A percentile compares a stretch with the other conserved stretches of the same genome.
Conservation (phyloP, 305 asterid species). For the Coffea humblotiana region DNA sequence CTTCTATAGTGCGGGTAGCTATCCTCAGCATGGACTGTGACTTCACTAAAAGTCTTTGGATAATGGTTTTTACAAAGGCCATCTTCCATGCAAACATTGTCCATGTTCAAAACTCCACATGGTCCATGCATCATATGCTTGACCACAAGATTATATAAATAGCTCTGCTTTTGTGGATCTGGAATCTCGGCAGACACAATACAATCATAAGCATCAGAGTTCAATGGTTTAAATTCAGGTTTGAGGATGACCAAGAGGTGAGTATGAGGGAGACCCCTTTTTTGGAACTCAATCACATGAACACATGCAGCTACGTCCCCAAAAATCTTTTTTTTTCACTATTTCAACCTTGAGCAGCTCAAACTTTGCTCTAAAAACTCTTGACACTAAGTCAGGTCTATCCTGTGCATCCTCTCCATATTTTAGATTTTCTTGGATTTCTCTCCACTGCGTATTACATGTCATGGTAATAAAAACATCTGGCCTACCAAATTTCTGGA, state of each 20-base stretch:
- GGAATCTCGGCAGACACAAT: background rate
- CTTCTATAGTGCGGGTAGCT: background rate
- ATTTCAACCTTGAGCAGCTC: background rate
- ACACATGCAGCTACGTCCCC: background rate
- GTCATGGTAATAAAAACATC: background rate
- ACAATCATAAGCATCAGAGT: background rate
- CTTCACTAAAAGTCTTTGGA: background rate
- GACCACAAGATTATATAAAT: background rate
- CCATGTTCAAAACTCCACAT: background rate
- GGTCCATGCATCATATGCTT: slow-evolving; percentile 5
- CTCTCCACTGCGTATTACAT: background rate
- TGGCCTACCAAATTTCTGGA: background rate
- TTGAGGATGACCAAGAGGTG: background rate
- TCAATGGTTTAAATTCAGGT: background rate
- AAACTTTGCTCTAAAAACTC: background rate
- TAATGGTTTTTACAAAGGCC: background rate
- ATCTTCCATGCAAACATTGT: background rate
- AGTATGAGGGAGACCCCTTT: background rate
- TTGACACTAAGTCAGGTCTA: too few relatives aligned
- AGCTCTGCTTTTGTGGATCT: rapidly evolving
- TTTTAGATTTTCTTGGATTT: background rate
- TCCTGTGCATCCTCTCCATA: too few relatives aligned
- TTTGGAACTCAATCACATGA: background rate
- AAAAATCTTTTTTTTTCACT: background rate
- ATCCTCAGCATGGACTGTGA: background rate